phyloP scores from a whole-genome alignment of 768 basidiomycete species.

The Strobilomyces confusus region DNA sequence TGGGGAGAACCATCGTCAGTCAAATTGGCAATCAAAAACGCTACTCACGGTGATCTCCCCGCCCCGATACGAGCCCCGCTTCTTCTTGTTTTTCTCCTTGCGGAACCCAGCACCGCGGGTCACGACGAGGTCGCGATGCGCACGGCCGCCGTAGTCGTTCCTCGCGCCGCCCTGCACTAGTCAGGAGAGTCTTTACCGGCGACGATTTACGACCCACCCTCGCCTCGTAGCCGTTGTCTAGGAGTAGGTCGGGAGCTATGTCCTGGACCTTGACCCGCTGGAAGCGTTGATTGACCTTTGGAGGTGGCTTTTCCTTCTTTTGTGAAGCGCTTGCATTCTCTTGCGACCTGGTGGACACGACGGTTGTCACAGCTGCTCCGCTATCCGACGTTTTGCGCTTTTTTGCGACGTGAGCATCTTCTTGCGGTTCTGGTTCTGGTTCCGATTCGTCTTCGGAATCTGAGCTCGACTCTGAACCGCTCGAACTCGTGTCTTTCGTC shows the following conservation, averaged over 20 bases:
- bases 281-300: conserved; percentile 64
- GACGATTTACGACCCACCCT: conserved; percentile 49
- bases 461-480: conserved; percentile 19
- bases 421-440: background rate
- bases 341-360: conserved; percentile 28
- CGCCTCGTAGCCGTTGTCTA: conserved; percentile 77
- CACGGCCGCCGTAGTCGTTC: conserved; percentile 86
- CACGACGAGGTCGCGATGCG: conserved; percentile 83
- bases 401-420: conserved; percentile 42
- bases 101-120: conserved; percentile 94
- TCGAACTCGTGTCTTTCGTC: conserved; percentile 1
- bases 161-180: conserved; percentile 49
- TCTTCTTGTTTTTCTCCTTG: conserved; percentile 99
- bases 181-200: background rate
- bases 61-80: conserved; percentile 89
- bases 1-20: conserved; percentile 1
- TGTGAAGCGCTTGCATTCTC: background rate
- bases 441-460: conserved; percentile 21
- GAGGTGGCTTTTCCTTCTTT: conserved; percentile 23
- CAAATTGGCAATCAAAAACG: background rate
- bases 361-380: conserved; percentile 47
- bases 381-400: conserved; percentile 55
- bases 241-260: conserved; percentile 35
- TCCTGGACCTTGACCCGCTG: conserved; percentile 69
- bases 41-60: conserved; percentile 87